A percentile compares a stretch with the other conserved stretches of the same genome.
Evolutionary conservation across 371 early-diverging fungal species (phyloP).

Genomic region (Mucor circinelloides): DNA sequence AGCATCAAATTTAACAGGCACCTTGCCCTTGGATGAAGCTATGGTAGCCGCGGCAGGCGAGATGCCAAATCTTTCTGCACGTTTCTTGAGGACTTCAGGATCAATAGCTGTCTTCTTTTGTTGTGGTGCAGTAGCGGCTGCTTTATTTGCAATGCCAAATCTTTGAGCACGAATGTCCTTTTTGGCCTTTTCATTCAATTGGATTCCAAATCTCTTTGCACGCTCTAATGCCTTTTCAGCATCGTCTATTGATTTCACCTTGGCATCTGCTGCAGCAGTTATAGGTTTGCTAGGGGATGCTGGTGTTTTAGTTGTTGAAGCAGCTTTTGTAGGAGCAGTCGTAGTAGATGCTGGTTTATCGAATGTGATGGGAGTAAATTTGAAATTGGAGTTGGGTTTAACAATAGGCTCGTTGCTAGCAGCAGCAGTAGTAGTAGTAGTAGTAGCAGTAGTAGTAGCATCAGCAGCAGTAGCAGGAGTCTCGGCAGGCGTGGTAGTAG

Average conservation of each 20-base stretch:
- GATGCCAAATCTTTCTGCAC: conserved; percentile 56
- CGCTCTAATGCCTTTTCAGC: conserved; percentile 50
- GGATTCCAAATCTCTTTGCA: conserved; percentile 61
- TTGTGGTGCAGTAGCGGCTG: background rate
- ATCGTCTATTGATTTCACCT: conserved; percentile 25
- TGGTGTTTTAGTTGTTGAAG: conserved; percentile 11
- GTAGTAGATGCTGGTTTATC: conserved; percentile 9
- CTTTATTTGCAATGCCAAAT: conserved; percentile 30
- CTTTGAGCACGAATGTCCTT: conserved; percentile 47
- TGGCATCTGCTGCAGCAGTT: background rate
- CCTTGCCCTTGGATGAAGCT: conserved; percentile 15
- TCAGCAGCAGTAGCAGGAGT: background rate
- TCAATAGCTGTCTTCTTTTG: conserved; percentile 31
- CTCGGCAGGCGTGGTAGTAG: conserved; percentile 12
- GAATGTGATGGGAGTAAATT: conserved; percentile 49
- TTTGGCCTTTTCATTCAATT: conserved; percentile 41
- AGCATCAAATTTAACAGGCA: conserved; percentile 29
- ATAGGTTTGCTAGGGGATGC: conserved; percentile 16
- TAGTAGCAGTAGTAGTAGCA: background rate
- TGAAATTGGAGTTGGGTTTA: conserved; percentile 27
- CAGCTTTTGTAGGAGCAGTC: background rate
- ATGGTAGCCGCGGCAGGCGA: background rate
- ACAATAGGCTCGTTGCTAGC: background rate
- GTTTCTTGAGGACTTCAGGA: conserved; percentile 51
- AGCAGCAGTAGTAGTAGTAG: conserved; percentile 9